Percentiles rank a stretch among this genome's conserved stretches.
Conservation (phyloP, 441 rosid genomes). For the Eruca vesicaria region DNA sequence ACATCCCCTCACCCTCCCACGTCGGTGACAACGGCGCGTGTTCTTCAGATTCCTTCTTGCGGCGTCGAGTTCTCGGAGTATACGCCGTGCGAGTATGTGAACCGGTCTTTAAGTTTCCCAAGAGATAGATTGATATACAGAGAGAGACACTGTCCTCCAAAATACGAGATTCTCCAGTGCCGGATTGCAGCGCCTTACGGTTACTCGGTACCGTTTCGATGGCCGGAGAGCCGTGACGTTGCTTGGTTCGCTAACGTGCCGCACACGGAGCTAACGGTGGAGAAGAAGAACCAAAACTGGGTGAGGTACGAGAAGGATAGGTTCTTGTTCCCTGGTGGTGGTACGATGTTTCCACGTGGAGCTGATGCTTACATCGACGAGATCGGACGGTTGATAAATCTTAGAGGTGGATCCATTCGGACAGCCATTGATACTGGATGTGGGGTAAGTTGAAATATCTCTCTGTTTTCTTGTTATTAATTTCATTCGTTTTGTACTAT, state of each 20-base stretch:
- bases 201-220: constrained; percentile 49
- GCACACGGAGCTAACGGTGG: constrained; percentile 58
- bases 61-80: constrained; percentile 54
- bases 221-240: constrained; percentile 60
- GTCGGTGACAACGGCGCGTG: constrained; percentile 1
- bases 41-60: constrained; percentile 43
- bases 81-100: constrained; percentile 73
- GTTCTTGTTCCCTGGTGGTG: constrained; percentile 68
- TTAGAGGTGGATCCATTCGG: constrained; percentile 54
- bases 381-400: constrained; percentile 56
- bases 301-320: constrained; percentile 49
- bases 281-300: constrained; percentile 71
- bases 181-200: constrained; percentile 60
- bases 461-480: not conserved
- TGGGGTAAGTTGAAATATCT: constrained; percentile 48
- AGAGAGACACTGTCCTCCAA: constrained; percentile 72
- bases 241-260: constrained; percentile 73
- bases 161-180: constrained; percentile 42
- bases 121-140: constrained; percentile 50
- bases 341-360: constrained; percentile 70
- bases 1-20: constrained; percentile 22
- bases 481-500: not conserved
- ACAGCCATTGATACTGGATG: constrained; percentile 82
- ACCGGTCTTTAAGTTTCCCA: constrained; percentile 49
- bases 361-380: constrained; percentile 61